phyloP scores from a whole-genome alignment of 306 rosid species.

The Medicago arabica region DNA sequence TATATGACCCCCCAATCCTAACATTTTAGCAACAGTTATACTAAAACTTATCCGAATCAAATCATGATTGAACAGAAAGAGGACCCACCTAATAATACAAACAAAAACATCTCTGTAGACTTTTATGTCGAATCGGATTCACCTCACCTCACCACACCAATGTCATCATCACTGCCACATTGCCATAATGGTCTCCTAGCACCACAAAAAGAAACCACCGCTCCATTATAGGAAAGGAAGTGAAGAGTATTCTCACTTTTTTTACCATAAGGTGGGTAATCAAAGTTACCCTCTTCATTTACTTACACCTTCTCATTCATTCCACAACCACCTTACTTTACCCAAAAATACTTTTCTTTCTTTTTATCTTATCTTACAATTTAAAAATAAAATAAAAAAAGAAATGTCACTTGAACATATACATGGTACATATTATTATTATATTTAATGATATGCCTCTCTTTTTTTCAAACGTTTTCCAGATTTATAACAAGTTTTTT shows the following conservation, averaged over 20 bases:
- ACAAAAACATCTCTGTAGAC: background rate
- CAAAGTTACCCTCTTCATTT: background rate
- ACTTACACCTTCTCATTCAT: constrained; percentile 2
- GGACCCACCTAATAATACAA: constrained; percentile 37
- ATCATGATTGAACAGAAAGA: constrained; percentile 35
- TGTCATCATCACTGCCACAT: constrained; percentile 42
- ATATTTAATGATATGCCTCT: background rate
- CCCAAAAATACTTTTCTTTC: background rate
- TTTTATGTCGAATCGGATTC: constrained; percentile 33
- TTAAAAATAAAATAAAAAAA: constrained; percentile 4
- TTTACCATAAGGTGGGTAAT: constrained; percentile 9
- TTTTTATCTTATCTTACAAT: background rate
- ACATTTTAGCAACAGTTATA: no score
- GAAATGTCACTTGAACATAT: background rate
- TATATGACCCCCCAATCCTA: background rate
- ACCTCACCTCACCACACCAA: constrained; percentile 39
- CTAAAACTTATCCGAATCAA: constrained; percentile 34
- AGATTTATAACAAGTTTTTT: constrained; percentile 31
- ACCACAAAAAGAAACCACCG: constrained; percentile 21
- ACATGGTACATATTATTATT: background rate
- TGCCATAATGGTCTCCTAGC: constrained; percentile 43
- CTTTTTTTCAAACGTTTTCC: constrained; percentile 1
- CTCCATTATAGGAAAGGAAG: background rate
- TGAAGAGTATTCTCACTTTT: background rate
- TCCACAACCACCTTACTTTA: constrained; percentile 14